Percentiles rank a stretch among this genome's conserved stretches.
These are phyloP conservation scores for Fomitiporia mediterranea DNA, from an alignment of 1,284 basidiomycete genomes.

Conservation along the genomic window DNA sequence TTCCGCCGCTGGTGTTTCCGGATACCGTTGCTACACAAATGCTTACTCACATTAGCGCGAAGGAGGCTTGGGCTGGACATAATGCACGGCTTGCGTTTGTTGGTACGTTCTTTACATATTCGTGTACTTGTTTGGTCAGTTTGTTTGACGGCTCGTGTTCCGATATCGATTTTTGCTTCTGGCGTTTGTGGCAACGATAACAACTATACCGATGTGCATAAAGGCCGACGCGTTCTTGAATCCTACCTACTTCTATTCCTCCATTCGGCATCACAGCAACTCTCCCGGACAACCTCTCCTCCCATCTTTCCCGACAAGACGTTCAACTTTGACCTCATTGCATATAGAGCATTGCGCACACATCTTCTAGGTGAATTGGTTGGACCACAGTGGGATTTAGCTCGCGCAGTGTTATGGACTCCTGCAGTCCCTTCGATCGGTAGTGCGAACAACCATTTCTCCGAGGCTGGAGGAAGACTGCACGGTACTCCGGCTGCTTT, in stretches of 20 bases:
- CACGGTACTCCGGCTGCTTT: constrained; percentile 14
- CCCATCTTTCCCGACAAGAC: constrained; percentile 36
- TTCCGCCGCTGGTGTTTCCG: constrained; percentile 64
- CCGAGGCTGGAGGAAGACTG: constrained; percentile 7
- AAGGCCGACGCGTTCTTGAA: constrained; percentile 71
- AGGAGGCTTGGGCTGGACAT: constrained; percentile 56
- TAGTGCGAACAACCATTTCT: constrained; percentile 5
- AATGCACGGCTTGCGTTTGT: constrained; percentile 67
- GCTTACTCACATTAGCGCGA: constrained; percentile 72
- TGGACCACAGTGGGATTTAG: constrained; percentile 66
- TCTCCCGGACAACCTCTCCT: constrained; percentile 18
- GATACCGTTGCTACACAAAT: constrained; percentile 63
- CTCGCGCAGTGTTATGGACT: constrained; percentile 64
- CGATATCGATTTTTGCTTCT: no score
- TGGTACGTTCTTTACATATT: constrained; percentile 40
- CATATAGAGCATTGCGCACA: constrained; percentile 54
- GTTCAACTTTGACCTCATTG: constrained; percentile 50
- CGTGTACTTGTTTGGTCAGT: no score
- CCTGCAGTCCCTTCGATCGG: constrained; percentile 37
- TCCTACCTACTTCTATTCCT: constrained; percentile 69
- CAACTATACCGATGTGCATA: no score
- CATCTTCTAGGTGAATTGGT: constrained; percentile 67
- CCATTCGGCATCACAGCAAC: constrained; percentile 41
- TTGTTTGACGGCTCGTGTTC: no score
- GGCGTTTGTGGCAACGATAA: no score